Evolutionary conservation across 352 stramenopile genomes (phyloP).

Genomic region (Phytophthora quininea): DNA sequence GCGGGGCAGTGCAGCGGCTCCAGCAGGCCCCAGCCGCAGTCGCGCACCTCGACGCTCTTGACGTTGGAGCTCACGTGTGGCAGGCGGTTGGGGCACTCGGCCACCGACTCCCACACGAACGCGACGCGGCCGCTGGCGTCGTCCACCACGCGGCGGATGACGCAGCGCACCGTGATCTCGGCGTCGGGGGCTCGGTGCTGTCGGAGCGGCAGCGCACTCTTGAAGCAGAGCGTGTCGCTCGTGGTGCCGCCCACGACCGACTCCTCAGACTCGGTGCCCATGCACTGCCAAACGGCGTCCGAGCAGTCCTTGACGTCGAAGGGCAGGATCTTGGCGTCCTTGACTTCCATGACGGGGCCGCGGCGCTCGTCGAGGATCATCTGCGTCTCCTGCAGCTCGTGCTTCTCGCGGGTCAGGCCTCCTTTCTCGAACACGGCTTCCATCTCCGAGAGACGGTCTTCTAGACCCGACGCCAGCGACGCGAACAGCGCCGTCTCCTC

Average conservation of each 20-base stretch:
- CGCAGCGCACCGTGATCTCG: constrained; percentile 41
- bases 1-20: constrained; percentile 32
- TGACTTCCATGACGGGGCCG: constrained; percentile 56
- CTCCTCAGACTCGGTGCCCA: constrained; percentile 39
- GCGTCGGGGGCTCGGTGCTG: constrained; percentile 40
- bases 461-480: constrained; percentile 35
- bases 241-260: constrained; percentile 33
- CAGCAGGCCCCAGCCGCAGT: constrained; percentile 57
- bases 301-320: constrained; percentile 47
- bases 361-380: constrained; percentile 59
- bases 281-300: constrained; percentile 41
- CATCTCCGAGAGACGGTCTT: constrained; percentile 43
- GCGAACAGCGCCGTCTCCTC: constrained; percentile 47
- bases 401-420: constrained; percentile 41
- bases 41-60: constrained; percentile 50
- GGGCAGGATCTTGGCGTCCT: constrained; percentile 55
- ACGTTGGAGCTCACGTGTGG: constrained; percentile 24
- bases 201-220: constrained; percentile 42
- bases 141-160: constrained; percentile 51
- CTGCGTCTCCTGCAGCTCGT: constrained; percentile 50
- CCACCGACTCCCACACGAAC: constrained; percentile 60
- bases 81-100: constrained; percentile 39
- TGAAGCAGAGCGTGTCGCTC: constrained; percentile 43
- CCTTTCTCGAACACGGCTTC: constrained; percentile 50
- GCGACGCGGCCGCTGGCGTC: constrained; percentile 39